Percentiles rank a stretch among this genome's conserved stretches.
phyloP scores from a whole-genome alignment of 768 basidiomycete species.

The Kwoniella heveanensis region DNA sequence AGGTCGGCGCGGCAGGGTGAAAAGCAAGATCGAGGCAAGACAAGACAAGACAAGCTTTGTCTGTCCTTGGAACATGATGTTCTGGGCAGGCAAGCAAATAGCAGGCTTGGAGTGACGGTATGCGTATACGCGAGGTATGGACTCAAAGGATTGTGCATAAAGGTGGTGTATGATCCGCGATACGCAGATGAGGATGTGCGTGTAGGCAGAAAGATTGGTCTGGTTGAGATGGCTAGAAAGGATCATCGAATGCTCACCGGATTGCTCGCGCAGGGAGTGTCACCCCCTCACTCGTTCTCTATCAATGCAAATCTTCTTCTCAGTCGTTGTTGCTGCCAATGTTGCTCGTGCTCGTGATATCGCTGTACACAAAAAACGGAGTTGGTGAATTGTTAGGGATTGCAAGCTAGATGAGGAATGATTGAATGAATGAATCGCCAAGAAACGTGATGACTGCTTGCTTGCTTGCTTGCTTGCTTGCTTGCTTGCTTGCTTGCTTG shows the following conservation, averaged over 20 bases:
- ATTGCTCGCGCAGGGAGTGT: too few species aligned
- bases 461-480: too few species aligned
- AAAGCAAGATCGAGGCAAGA: background rate
- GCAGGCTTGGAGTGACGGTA: background rate
- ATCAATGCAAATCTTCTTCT: too few species aligned
- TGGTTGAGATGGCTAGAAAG: background rate
- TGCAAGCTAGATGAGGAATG: background rate
- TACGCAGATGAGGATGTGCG: background rate
- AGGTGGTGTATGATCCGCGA: background rate
- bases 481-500: too few species aligned
- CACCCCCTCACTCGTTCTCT: background rate
- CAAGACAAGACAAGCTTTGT: background rate
- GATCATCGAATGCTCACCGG: background rate
- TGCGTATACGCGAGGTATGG: background rate
- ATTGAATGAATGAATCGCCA: too few species aligned
- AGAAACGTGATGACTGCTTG: background rate
- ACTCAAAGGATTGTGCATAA: background rate
- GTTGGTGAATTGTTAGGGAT: background rate
- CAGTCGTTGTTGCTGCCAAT: too few species aligned
- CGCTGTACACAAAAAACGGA: background rate
- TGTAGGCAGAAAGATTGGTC: background rate
- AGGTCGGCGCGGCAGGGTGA: too few species aligned
- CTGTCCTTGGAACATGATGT: background rate
- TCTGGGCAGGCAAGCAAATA: too few species aligned
- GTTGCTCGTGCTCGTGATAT: background rate